Conservation (phyloP, 495 filamentous ascomycete species). For the Tuber borchii region DNA sequence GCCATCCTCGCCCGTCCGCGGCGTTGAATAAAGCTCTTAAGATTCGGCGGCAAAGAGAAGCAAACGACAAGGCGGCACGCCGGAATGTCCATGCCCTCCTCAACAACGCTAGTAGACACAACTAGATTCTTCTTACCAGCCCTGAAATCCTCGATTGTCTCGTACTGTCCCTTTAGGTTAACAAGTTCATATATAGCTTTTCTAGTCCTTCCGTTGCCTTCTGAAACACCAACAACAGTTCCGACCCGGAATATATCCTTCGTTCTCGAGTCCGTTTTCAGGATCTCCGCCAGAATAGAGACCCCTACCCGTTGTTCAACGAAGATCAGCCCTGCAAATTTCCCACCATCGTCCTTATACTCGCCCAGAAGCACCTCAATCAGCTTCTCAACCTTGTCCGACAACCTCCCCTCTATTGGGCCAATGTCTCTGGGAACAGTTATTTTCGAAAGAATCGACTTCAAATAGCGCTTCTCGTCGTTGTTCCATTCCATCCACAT, state of each 20-base stretch:
- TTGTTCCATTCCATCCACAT: slow-evolving; percentile 45
- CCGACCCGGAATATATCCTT: slow-evolving; percentile 54
- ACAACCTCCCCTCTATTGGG: slow-evolving; percentile 26
- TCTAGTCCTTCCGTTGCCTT: slow-evolving; percentile 45
- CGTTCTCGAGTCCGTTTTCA: slow-evolving; percentile 57
- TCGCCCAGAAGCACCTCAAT: slow-evolving; percentile 42
- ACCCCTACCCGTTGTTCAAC: slow-evolving; percentile 66
- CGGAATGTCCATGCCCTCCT: slow-evolving; percentile 87
- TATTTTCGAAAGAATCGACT: slow-evolving; percentile 48
- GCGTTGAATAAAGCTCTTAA: slow-evolving; percentile 85
- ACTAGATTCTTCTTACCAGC: slow-evolving; percentile 67
- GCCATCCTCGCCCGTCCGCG: slow-evolving; percentile 72
- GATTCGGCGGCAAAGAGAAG: slow-evolving; percentile 65
- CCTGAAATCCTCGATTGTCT: slow-evolving; percentile 63
- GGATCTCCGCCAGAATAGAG: slow-evolving; percentile 57
- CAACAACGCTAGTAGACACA: slow-evolving; percentile 74
- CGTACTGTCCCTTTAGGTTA: slow-evolving; percentile 50
- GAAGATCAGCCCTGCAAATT: slow-evolving; percentile 70
- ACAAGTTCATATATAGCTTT: slow-evolving; percentile 57
- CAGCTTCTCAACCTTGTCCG: slow-evolving; percentile 42
- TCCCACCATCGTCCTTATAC: slow-evolving; percentile 27
- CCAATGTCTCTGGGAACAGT: slow-evolving; percentile 40
- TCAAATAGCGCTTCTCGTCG: slow-evolving; percentile 58
- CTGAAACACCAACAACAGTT: slow-evolving; percentile 69
- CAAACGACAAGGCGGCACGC: slow-evolving; percentile 84